Conservation (phyloP, 257 asterid genomes). For the Asclepias syriaca region DNA sequence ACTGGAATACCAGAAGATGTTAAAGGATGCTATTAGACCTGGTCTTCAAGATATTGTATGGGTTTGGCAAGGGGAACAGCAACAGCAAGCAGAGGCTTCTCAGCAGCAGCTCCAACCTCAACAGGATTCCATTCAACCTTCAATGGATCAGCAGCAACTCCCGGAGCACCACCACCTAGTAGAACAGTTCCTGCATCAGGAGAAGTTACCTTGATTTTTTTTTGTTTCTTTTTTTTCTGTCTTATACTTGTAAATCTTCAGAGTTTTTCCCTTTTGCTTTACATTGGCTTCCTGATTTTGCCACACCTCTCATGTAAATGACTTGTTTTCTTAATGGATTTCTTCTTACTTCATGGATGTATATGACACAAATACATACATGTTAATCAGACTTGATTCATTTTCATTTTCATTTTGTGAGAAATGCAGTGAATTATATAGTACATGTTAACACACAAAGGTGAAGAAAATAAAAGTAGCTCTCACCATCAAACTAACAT, state of each 20-base stretch:
- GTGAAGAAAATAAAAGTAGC: not conserved
- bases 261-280: too few species aligned
- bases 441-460: not conserved
- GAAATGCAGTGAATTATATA: not conserved
- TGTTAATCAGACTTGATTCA: too few species aligned
- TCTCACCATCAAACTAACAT: slow-evolving; percentile 20
- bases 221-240: not conserved
- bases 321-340: not conserved
- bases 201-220: slow-evolving; percentile 39
- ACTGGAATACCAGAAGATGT: slow-evolving; percentile 51
- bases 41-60: slow-evolving; percentile 79
- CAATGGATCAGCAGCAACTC: slow-evolving; percentile 12
- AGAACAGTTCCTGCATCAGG: slow-evolving; percentile 14
- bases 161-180: slow-evolving; percentile 17
- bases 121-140: slow-evolving; percentile 1
- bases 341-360: not conserved
- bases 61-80: slow-evolving; percentile 58
- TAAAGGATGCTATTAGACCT: slow-evolving; percentile 61
- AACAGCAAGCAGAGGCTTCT: slow-evolving; percentile 13
- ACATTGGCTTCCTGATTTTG: not conserved
- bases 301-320: not conserved
- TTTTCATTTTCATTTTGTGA: too few species aligned
- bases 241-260: not conserved
- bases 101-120: slow-evolving; percentile 16
- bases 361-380: too few species aligned